Conservation (phyloP, 805 yeast genomes). For the Monosporozyma servazzii region DNA sequence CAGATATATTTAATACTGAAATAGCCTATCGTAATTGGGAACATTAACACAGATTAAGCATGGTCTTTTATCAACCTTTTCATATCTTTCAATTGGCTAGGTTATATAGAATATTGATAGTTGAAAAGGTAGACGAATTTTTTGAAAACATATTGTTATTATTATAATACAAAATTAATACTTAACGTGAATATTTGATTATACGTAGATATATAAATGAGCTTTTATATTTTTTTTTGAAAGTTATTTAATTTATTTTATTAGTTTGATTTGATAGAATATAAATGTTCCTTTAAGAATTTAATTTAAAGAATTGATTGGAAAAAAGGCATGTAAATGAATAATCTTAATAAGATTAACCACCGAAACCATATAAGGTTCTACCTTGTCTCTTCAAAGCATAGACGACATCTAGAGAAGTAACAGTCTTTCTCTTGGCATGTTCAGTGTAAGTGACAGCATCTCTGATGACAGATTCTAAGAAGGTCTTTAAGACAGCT, state of each 20-base stretch:
- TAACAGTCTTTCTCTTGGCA: constrained; percentile 99
- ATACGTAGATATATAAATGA: not conserved
- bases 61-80: too few relatives aligned
- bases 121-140: not conserved
- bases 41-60: too few relatives aligned
- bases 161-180: not conserved
- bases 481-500: constrained; percentile 89
- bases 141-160: not conserved
- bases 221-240: not conserved
- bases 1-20: too few relatives aligned
- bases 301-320: not conserved
- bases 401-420: constrained; percentile 96
- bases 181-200: not conserved
- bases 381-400: constrained; percentile 99
- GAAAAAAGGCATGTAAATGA: not conserved
- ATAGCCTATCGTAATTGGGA: too few relatives aligned
- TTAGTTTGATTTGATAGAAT: not conserved
- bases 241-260: not conserved
- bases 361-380: constrained; percentile 99
- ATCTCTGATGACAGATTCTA: constrained; percentile 95
- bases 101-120: not conserved
- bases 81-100: too few relatives aligned
- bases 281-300: not conserved
- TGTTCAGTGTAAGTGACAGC: constrained; percentile 99
- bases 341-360: constrained; percentile 40